A percentile compares a stretch with the other conserved stretches of the same genome.
These are phyloP conservation scores for Vaccinium vitisidaea DNA, from an alignment of 148 eudicot genomes.

Conservation along the genomic window DNA sequence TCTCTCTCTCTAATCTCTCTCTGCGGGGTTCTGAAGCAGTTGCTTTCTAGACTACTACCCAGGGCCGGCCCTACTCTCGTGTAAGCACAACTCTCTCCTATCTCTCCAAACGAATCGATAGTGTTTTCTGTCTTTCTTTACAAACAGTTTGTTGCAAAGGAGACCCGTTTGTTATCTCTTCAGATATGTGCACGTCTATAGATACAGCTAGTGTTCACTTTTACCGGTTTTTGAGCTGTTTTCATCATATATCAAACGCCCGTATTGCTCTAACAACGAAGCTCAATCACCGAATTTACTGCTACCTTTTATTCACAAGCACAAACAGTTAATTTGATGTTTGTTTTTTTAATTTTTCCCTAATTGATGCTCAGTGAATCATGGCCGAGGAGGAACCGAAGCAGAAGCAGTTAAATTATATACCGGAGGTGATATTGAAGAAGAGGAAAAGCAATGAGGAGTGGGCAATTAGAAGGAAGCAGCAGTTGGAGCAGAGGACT, in stretches of 20 bases:
- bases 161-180: not conserved
- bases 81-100: not conserved
- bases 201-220: not conserved
- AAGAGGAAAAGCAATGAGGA: slow-evolving; percentile 81
- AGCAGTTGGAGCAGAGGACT: slow-evolving; percentile 61
- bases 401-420: slow-evolving; percentile 42
- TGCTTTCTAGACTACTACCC: not conserved
- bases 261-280: not conserved
- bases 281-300: slow-evolving; percentile 1
- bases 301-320: not conserved
- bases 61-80: not conserved
- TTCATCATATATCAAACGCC: not conserved
- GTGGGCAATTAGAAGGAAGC: slow-evolving; percentile 77
- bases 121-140: not conserved
- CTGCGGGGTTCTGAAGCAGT: too few species aligned
- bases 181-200: not conserved
- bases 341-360: not conserved
- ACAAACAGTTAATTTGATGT: not conserved
- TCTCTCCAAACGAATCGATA: not conserved
- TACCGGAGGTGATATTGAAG: slow-evolving; percentile 84
- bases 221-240: not conserved
- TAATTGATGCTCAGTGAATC: not conserved
- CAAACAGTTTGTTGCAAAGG: not conserved
- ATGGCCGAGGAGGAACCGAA: slow-evolving; percentile 60
- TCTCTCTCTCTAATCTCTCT: too few species aligned